Evolutionary conservation across 345 rosid species (phyloP), one percentile per base, ranked within the genome.

Genomic region (Eutrema heterophyllum): DNA sequence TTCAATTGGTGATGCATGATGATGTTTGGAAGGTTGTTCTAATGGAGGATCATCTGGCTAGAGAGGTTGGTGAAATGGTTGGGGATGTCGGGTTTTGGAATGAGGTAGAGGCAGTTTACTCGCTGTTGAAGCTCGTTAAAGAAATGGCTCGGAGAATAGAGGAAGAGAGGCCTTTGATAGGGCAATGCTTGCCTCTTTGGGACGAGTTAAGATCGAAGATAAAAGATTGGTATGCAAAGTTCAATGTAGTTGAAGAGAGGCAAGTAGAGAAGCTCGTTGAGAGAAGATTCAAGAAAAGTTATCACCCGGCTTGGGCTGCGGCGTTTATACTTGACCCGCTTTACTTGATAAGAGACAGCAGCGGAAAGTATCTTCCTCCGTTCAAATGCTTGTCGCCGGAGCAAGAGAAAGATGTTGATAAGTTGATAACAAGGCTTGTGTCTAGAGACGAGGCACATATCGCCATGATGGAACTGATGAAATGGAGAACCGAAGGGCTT

Each of bases 221-320:
- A 51, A 92, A 86, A 77, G 95, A 84, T 40, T 96, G 99, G 97
- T 86, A 93, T 50, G 80, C 81, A 1, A 92, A 89, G 78, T 89
- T 80, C 77, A 83, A 85, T 74, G 74, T 96, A 41, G 76, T 41
- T 9, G 82, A 80, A 29, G 96, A 89, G 77, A 91, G 78, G 36
- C 77, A 84, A 5, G 93, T 90, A 0, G 93, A 90, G 87, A 90
- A 86, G 76, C 79, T 89, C 14, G 80, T 92, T 0, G 98, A 92
- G 70, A 82, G 87, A 60, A 86, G 98, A 76, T 96, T 96, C 83
- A 77, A 85, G 78, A 92, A 90, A 82, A 86, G 88, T 67, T 96
- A 96, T 80, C 99, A 96, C 64, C 99, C 98, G 4, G 98, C 99
- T 39, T 92, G 97, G 99, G 96, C 97, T 9, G 96, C 95, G 1